phyloP scores from a whole-genome alignment of 352 stramenopile species.

The Phytophthora uliginosa region DNA sequence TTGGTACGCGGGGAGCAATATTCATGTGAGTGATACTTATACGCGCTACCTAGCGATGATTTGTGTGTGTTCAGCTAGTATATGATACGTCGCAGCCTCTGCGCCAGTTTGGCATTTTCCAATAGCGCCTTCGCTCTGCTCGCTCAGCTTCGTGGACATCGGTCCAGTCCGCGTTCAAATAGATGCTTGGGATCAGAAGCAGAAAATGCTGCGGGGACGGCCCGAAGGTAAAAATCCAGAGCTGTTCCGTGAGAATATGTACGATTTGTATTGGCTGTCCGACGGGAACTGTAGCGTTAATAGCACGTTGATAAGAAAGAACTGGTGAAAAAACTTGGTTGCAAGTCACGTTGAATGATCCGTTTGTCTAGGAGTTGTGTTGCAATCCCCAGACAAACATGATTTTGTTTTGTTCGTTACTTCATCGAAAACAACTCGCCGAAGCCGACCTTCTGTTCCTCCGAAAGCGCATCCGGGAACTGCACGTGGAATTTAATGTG shows the following conservation, averaged over 20 bases:
- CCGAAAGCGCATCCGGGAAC: conserved; percentile 93
- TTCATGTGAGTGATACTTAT: too few relatives aligned
- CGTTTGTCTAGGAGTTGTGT: not conserved
- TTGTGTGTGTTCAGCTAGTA: conserved; percentile 26
- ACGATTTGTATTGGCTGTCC: too few relatives aligned
- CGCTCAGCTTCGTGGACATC: not conserved
- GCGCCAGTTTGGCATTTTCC: conserved; percentile 39
- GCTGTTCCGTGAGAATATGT: too few relatives aligned
- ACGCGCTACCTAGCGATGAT: too few relatives aligned
- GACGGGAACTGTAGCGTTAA: too few relatives aligned
- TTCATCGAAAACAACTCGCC: conserved; percentile 59
- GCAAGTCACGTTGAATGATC: not conserved
- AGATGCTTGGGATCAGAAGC: conserved; percentile 23
- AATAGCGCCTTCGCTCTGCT: not conserved
- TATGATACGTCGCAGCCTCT: conserved; percentile 58
- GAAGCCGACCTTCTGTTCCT: conserved; percentile 84
- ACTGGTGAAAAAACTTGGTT: too few relatives aligned
- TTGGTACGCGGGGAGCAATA: too few relatives aligned
- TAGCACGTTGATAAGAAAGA: too few relatives aligned
- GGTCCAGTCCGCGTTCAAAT: conserved; percentile 34
- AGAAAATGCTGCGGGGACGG: conserved; percentile 47
- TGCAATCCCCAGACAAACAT: not conserved
- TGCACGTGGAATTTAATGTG: conserved; percentile 97
- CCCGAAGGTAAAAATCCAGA: conserved; percentile 6
- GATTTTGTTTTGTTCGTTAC: conserved; percentile 27